Evolutionary conservation across 495 filamentous ascomycete genomes (phyloP), one percentile per base, ranked within the genome.

Genomic region (Trichoderma erinaceum): DNA sequence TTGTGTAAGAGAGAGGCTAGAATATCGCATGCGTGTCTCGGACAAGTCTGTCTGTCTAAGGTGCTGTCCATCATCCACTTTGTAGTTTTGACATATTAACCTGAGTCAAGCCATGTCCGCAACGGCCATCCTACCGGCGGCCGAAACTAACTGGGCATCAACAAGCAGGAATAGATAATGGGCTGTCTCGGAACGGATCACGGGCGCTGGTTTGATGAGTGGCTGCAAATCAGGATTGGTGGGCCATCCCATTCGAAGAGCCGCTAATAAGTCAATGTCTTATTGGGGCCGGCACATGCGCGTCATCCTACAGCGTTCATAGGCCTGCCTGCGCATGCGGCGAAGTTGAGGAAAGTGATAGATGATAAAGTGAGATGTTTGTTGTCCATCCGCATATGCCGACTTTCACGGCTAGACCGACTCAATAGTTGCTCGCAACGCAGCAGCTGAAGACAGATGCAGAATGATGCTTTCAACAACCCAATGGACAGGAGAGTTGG

Each of bases 141-240:
- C 35, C 35, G 35, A 38, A 38, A 38, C 35, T 38, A 25, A 52
- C 48, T 52, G 48, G 48, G n/a, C 48, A 52, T 23, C 48, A 23
- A 52, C 48, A 18, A 21, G 35, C 35, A 38, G 35, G 3, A 38
- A 7, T 7, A 38, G 35, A 10, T 10, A 52, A 52, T 23, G 10
- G 35, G 48, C 48, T 52, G 48, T 46, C 43, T 46, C 48, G 48
- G 48, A 52, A 21, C 18, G 43, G 48, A 52, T 52, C 48, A 52
- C 48, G 48, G 48, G 48, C 48, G 10, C 48, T 48, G 44, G n/a
- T 52, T 23, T 52, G 48, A 52, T 21, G 18, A 52, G 48, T 52
- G 21, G 48, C 48, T 23, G 48, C n/a, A 52, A 52, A 11, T 21
- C n/a, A 23, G 21, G 21, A 52, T 46, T 50, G 46, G 46, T n/a